Evolutionary conservation across 164 flowering plant species (phyloP), one percentile per base, ranked within the genome.

Genomic region (Taxillus chinensis): DNA sequence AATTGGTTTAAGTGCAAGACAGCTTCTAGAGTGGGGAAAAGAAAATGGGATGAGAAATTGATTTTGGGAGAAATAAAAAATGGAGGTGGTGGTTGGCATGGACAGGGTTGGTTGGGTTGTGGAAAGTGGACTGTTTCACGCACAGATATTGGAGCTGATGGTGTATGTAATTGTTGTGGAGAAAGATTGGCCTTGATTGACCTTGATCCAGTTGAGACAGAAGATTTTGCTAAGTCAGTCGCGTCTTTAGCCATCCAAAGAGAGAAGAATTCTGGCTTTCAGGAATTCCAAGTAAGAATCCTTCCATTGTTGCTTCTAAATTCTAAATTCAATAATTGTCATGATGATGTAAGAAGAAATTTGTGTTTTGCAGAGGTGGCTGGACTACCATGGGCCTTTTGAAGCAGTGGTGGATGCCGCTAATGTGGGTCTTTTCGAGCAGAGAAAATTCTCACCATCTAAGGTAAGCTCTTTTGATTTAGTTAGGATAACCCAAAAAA

Each of bases 41-140:
- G 68, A 50, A 83, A 81, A 70, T 82, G 82, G 93, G 83, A 85
- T 64, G 39, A 55, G 57, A 70, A 53, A 59, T 45, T 67, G 60
- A 71, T 91, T 54, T 63, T 15, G 39, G 71, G 75, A 72, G 86
- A 87, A 55, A 79, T 82, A 41, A 77, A 62, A 67, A 82, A 73
- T 78, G 79, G 84, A 37, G 97, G 97, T 60, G 97, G 97, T 58
- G 95, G 97, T 27, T 91, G 95, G 93, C 95, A 91, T 78, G 97
- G 97, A 39, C 74, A 73, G 56, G 95, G 97, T n/a, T 91, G 95
- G 95, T 74, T 91, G 65, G 95, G 97, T 49, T 75, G 59, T 15
- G 97, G 97, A 66, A 82, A 72, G 64, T 91, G 97, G 97, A 68
- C 51, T 12, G 80, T 81, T 15, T 57, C 68, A 41, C 73, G 60